Conservation (phyloP, 768 basidiomycete species). For the Steccherinum ochraceum region DNA sequence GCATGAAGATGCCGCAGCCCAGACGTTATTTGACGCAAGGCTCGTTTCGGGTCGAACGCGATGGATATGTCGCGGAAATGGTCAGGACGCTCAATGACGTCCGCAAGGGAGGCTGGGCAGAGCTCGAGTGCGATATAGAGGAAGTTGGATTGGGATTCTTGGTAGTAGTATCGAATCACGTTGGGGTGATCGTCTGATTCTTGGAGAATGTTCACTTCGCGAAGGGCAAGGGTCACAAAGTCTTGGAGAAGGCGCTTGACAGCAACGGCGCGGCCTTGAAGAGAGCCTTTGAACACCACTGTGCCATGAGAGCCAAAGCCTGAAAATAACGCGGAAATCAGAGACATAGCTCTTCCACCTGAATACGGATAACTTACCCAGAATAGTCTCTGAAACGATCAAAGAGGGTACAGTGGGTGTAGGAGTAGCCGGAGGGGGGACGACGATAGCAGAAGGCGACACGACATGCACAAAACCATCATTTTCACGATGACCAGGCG, state of each 20-base stretch:
- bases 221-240: conserved; percentile 89
- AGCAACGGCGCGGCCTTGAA: conserved; percentile 98
- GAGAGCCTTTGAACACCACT: conserved; percentile 87
- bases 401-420: conserved; percentile 39
- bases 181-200: conserved; percentile 98
- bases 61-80: conserved; percentile 72
- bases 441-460: conserved; percentile 11
- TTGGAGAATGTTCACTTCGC: conserved; percentile 92
- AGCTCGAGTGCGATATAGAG: conserved; percentile 97
- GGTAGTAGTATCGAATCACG: conserved; percentile 97
- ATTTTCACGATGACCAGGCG: no score
- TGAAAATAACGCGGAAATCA: conserved; percentile 23
- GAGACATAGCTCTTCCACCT: not conserved
- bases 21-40: conserved; percentile 77
- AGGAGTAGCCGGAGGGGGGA: conserved; percentile 17
- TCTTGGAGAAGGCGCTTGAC: conserved; percentile 94
- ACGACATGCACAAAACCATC: conserved; percentile 11
- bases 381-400: conserved; percentile 64
- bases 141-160: conserved; percentile 90
- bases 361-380: conserved; percentile 45
- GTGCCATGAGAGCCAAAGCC: conserved; percentile 97
- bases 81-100: conserved; percentile 77
- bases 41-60: conserved; percentile 82
- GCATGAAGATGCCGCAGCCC: conserved; percentile 89
- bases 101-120: conserved; percentile 85